Conservation (phyloP, 208 protist genomes). For the Trypanosoma cruzi region DNA sequence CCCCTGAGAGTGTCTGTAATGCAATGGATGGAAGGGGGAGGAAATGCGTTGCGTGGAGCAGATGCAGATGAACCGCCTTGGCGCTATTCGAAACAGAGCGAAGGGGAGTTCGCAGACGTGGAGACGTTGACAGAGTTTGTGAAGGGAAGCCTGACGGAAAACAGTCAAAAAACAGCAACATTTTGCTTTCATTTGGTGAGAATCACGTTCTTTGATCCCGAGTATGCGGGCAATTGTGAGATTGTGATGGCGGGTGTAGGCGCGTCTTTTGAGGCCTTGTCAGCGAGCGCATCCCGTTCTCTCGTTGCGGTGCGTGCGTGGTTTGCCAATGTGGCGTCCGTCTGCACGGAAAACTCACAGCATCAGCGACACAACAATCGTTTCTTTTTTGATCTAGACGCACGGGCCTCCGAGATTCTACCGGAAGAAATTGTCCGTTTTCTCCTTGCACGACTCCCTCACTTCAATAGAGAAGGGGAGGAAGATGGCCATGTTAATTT, state of each 20-base stretch:
- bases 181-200: conserved; percentile 24
- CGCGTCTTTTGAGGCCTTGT: conserved; percentile 6
- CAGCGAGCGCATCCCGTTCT: conserved; percentile 10
- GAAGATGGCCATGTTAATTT: not conserved
- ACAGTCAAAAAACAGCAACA: not conserved
- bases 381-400: not conserved
- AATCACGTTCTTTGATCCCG: conserved; percentile 17
- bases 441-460: conserved; percentile 13
- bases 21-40: conserved; percentile 13
- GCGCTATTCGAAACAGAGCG: conserved; percentile 5
- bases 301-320: conserved; percentile 18
- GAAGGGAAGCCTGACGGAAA: not conserved
- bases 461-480: conserved; percentile 7
- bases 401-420: not conserved
- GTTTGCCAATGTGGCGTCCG: conserved; percentile 14
- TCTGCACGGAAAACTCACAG: not conserved
- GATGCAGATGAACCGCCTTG: not conserved
- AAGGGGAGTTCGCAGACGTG: conserved; percentile 7
- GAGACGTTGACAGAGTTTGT: conserved; percentile 11
- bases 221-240: conserved; percentile 7
- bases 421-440: conserved; percentile 14
- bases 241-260: conserved; percentile 16
- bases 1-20: conserved; percentile 13
- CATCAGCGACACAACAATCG: not conserved
- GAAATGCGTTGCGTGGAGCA: not conserved